These are phyloP conservation scores for Mortierella sp. DNA, from an alignment of 371 early-diverging fungal genomes.

Conservation along the genomic window DNA sequence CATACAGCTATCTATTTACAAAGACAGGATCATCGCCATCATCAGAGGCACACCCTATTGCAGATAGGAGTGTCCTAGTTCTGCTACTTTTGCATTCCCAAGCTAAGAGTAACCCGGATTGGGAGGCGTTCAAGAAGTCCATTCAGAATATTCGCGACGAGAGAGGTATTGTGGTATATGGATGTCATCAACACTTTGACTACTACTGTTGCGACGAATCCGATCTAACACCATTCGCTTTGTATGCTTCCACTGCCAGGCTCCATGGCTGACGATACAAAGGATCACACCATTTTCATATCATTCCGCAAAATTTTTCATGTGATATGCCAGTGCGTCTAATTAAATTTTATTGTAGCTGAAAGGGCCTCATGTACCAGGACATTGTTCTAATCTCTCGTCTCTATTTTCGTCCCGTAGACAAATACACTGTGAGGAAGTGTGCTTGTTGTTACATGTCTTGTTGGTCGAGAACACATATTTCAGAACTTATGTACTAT, in stretches of 20 bases:
- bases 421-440: constrained; percentile 74
- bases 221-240: background rate
- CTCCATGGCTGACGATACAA: constrained; percentile 52
- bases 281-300: constrained; percentile 61
- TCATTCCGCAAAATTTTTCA: constrained; percentile 77
- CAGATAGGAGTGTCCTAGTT: constrained; percentile 73
- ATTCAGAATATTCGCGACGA: constrained; percentile 69
- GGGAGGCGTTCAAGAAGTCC: constrained; percentile 65
- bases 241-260: constrained; percentile 10
- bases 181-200: background rate
- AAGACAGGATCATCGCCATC: constrained; percentile 60
- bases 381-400: background rate
- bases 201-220: background rate
- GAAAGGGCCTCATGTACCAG: background rate
- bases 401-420: constrained; percentile 38
- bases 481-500: constrained; percentile 80
- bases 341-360: too few relatives aligned
- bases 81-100: constrained; percentile 64
- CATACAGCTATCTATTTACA: constrained; percentile 78
- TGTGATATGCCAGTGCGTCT: constrained; percentile 68
- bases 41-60: constrained; percentile 67
- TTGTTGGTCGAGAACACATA: constrained; percentile 76
- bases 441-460: constrained; percentile 75
- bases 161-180: constrained; percentile 61
- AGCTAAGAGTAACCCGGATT: constrained; percentile 41